Percentiles rank a stretch among this genome's conserved stretches.
Evolutionary conservation across 805 yeast species (phyloP).

Genomic region (Saccharomycopsis selenospora): DNA sequence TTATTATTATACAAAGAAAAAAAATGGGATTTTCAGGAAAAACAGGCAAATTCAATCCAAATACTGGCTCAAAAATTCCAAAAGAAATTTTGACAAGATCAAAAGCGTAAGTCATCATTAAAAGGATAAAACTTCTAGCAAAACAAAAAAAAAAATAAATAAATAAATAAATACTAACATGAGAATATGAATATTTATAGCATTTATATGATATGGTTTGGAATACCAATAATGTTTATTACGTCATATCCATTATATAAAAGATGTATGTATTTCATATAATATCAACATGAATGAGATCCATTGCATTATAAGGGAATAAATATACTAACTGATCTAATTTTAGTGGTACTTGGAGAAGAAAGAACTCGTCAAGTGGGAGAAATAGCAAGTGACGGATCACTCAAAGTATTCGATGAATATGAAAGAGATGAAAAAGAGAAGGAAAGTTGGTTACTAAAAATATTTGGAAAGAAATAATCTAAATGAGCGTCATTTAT

Average conservation of each 20-base stretch:
- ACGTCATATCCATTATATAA: slow-evolving; percentile 14
- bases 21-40: slow-evolving; percentile 3
- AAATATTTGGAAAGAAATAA: slow-evolving; percentile 21
- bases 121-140: no score
- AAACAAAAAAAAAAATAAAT: no score
- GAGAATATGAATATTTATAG: slow-evolving; percentile 4
- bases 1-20: no score
- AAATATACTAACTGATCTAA: slow-evolving; percentile 3
- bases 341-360: slow-evolving; percentile 32
- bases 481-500: no score
- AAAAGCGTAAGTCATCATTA: slow-evolving; percentile 18
- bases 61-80: slow-evolving; percentile 11
- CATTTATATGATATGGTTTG: slow-evolving; percentile 23
- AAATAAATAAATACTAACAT: no score
- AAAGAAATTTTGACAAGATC: slow-evolving; percentile 8
- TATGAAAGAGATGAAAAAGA: slow-evolving; percentile 36
- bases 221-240: slow-evolving; percentile 8
- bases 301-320: no score
- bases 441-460: slow-evolving; percentile 27
- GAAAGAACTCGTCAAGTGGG: slow-evolving; percentile 41
- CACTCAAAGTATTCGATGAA: slow-evolving; percentile 36
- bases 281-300: no score
- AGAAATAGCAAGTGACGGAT: slow-evolving; percentile 38
- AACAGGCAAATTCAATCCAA: slow-evolving; percentile 1
- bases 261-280: slow-evolving; percentile 14